Evolutionary conservation across 441 rosid species (phyloP), one percentile per base, ranked within the genome.

Genomic region (Jatropha multifida): DNA sequence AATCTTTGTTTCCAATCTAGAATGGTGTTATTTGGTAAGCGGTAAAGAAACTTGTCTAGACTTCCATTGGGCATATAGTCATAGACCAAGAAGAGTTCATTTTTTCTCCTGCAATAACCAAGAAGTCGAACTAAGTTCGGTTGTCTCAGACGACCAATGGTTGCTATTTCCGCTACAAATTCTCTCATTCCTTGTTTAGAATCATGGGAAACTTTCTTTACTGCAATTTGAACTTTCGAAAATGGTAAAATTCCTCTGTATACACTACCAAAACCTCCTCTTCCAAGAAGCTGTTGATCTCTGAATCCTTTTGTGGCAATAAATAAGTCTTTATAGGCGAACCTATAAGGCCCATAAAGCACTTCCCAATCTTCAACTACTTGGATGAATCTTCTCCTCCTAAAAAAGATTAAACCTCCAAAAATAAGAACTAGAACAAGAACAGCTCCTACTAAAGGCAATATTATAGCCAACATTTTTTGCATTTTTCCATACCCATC

Each of bases 61-160:
- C 86, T 85, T 48, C 85, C 83, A 56, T 82, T 77, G 40, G 74
- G 74, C 85, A 82, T 77, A 11, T 82, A 83, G 26, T 83, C 81
- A 59, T 86, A 83, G 7, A 83, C 82, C 20, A 86, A 68, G 20
- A 86, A 42, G 17, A 86, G 76, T 59, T 84, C 82, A 3, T 81
- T 78, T 46, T 58, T 75, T 1, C 79, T 60, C 26, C 86, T 67
- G 61, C 89, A 81, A 44, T 81, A 85, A 1, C 86, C 88, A 0
- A 80, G 79, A 26, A 85, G 76, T n/a, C 70, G 72, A 56, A 83
- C 86, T 70, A 84, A 59, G 46, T 86, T 84, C 37, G 82, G 70
- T 32, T 86, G 84, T 68, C 81, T 71, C 14, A 76, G 72, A 56
- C 79, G 77, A 23, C 81, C 76, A 40, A 82, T 75, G 38, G 75